A percentile compares a stretch with the other conserved stretches of the same genome.
Conservation (phyloP, 177 flowering plant species). For the Vitis hybrid region DNA sequence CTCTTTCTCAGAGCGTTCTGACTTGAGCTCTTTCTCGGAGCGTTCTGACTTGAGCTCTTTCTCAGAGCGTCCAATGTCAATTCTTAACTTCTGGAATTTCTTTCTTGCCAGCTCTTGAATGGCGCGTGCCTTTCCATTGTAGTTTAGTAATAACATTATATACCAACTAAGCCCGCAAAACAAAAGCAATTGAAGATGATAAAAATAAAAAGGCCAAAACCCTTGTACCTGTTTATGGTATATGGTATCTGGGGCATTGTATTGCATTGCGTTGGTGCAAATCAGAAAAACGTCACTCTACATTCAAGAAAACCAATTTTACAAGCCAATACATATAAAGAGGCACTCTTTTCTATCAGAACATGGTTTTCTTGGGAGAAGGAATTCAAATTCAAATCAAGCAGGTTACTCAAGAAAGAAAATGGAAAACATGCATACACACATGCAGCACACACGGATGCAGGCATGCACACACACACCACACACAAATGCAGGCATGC, state of each 20-base stretch:
- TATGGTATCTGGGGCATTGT: slow-evolving; percentile 87
- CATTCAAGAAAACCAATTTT: slow-evolving; percentile 33
- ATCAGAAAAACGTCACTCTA: slow-evolving; percentile 87
- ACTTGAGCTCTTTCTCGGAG: not conserved
- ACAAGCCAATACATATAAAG: slow-evolving; percentile 4
- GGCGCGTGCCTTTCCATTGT: slow-evolving; percentile 63
- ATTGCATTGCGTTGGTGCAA: slow-evolving; percentile 96
- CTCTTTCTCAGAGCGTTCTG: slow-evolving; percentile 26
- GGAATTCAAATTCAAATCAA: not conserved
- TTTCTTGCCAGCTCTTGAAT: slow-evolving; percentile 86
- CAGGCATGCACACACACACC: too few species aligned
- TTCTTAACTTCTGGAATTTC: slow-evolving; percentile 66
- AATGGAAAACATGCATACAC: not conserved
- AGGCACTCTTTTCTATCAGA: not conserved
- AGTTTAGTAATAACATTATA: slow-evolving; percentile 4
- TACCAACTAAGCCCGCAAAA: not conserved
- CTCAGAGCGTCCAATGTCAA: slow-evolving; percentile 40
- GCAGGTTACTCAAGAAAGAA: not conserved
- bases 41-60: slow-evolving; percentile 54
- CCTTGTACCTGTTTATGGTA: slow-evolving; percentile 79
- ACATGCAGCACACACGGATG: not conserved
- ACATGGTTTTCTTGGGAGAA: not conserved
- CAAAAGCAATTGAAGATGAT: not conserved
- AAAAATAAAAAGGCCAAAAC: not conserved
- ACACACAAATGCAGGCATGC: too few species aligned